These are phyloP conservation scores for Aspergillus steynii DNA, from an alignment of 495 filamentous ascomycete genomes.

Conservation along the genomic window DNA sequence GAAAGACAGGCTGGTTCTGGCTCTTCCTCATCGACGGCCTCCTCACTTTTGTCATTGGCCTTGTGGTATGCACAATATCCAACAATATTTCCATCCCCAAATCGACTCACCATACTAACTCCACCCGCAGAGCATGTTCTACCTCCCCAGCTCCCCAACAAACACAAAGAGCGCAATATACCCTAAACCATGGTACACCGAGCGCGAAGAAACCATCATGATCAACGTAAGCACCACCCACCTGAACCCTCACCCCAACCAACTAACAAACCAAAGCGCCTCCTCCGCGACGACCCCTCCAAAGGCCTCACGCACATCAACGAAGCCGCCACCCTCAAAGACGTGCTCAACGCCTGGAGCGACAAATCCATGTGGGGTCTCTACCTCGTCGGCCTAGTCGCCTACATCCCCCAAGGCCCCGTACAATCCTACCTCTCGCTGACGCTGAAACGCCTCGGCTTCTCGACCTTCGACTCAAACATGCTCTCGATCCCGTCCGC, in stretches of 20 bases:
- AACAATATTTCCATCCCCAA: not conserved
- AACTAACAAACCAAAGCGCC: constrained; percentile 18
- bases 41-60: constrained; percentile 32
- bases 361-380: constrained; percentile 45
- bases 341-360: constrained; percentile 32
- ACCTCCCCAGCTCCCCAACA: constrained; percentile 47
- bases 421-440: constrained; percentile 43
- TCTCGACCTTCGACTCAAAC: constrained; percentile 47
- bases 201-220: constrained; percentile 53
- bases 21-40: constrained; percentile 48
- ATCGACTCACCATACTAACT: constrained; percentile 1
- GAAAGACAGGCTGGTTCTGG: constrained; percentile 55
- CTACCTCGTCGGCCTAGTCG: constrained; percentile 47
- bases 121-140: constrained; percentile 24
- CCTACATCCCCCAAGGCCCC: constrained; percentile 48
- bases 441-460: constrained; percentile 40
- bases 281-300: constrained; percentile 53
- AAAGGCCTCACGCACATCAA: constrained; percentile 44
- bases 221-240: constrained; percentile 31
- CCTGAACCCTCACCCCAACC: not conserved
- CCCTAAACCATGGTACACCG: constrained; percentile 52
- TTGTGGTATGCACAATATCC: constrained; percentile 20
- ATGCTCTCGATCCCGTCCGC: constrained; percentile 48
- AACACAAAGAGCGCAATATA: constrained; percentile 52
- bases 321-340: constrained; percentile 28